These are phyloP conservation scores for Volutella citrinella DNA, from an alignment of 2,329 filamentous ascomycete species.

Conservation along the genomic window DNA sequence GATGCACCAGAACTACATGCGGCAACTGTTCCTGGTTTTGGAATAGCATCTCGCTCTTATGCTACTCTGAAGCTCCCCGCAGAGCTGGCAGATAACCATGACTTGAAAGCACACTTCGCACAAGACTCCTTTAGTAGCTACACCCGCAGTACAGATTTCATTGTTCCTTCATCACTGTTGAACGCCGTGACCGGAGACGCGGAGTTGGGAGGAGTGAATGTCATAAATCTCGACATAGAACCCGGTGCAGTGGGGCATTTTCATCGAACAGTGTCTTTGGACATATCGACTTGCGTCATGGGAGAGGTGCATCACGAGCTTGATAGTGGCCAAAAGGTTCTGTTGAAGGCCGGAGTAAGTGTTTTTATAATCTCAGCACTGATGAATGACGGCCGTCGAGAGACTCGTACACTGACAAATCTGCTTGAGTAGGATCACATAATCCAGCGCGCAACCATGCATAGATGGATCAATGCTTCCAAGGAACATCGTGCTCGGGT, in stretches of 20 bases:
- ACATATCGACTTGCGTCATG: conserved; percentile 10
- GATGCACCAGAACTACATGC: conserved; percentile 1
- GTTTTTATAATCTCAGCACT: not conserved
- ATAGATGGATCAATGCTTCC: conserved; percentile 8
- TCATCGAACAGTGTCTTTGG: conserved; percentile 8
- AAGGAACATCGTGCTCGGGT: conserved; percentile 6
- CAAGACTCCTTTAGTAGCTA: conserved; percentile 2
- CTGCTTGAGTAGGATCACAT: conserved; percentile 4
- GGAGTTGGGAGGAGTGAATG: conserved; percentile 8
- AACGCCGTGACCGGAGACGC: conserved; percentile 2
- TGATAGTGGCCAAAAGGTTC: conserved; percentile 8
- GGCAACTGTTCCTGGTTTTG: conserved; percentile 4
- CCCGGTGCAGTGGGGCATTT: conserved; percentile 7
- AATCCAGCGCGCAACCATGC: conserved; percentile 10
- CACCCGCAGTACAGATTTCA: conserved; percentile 2
- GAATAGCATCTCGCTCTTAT: conserved; percentile 7
- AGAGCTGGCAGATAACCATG: conserved; percentile 2
- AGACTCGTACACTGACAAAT: too few relatives aligned
- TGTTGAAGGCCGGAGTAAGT: conserved; percentile 7
- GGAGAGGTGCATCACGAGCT: conserved; percentile 10
- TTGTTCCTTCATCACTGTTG: conserved; percentile 1
- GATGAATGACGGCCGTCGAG: too few relatives aligned
- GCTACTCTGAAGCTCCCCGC: conserved; percentile 4
- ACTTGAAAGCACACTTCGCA: conserved; percentile 5
- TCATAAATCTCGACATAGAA: conserved; percentile 8